phyloP scores from a whole-genome alignment of 805 yeast species.

The Candida sithepensis region DNA sequence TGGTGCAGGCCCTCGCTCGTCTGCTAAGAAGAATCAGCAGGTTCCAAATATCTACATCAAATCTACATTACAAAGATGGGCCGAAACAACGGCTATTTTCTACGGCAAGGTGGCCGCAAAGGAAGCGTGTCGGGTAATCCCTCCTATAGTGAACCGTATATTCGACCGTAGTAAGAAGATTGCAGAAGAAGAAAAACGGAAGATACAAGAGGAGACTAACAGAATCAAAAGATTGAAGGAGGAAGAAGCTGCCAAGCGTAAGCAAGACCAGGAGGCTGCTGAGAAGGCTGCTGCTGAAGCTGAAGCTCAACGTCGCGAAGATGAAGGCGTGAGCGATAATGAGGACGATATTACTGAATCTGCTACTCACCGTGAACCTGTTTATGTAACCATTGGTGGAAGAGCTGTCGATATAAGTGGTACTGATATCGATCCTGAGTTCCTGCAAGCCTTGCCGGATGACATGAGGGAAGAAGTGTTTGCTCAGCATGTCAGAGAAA shows the following conservation, averaged over 20 bases:
- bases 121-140: constrained; percentile 34
- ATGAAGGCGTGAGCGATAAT: constrained; percentile 6
- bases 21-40: constrained; percentile 14
- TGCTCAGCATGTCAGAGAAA: constrained; percentile 75
- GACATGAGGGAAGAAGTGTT: constrained; percentile 91
- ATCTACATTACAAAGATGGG: constrained; percentile 65
- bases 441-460: constrained; percentile 84
- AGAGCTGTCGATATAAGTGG: constrained; percentile 81
- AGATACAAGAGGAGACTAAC: constrained; percentile 25
- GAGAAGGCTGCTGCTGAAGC: constrained; percentile 28
- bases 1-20: constrained; percentile 8
- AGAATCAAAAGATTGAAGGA: constrained; percentile 26
- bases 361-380: constrained; percentile 36
- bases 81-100: constrained; percentile 49
- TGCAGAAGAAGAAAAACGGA: constrained; percentile 28
- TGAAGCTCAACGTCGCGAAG: constrained; percentile 22
- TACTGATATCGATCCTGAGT: constrained; percentile 89
- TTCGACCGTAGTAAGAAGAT: constrained; percentile 44
- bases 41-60: constrained; percentile 21
- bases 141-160: constrained; percentile 43
- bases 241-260: constrained; percentile 21
- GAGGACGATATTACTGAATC: constrained; percentile 18
- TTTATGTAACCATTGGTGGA: constrained; percentile 71
- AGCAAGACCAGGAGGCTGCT: constrained; percentile 29
- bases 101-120: constrained; percentile 39